Conservation (phyloP, 1,284 basidiomycete species). For the Cutaneotrichosporon sp. region DNA sequence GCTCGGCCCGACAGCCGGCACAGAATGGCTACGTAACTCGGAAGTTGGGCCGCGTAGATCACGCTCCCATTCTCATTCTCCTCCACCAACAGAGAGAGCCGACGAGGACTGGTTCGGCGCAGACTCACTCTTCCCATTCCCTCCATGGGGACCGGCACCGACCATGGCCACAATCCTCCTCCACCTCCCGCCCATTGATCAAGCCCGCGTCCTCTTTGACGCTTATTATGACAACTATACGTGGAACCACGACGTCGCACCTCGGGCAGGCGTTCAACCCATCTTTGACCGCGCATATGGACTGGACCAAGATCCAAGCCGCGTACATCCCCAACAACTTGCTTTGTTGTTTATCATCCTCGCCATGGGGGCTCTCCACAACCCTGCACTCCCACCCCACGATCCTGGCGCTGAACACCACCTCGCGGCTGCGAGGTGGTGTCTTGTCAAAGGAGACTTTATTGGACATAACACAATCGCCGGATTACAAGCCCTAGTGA, state of each 20-base stretch:
- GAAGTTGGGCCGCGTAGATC: conserved; percentile 20
- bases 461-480: conserved; percentile 42
- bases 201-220: conserved; percentile 35
- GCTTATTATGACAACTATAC: conserved; percentile 38
- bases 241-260: conserved; percentile 40
- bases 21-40: conserved; percentile 42
- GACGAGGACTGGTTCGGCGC: conserved; percentile 12
- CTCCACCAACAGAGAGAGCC: not conserved
- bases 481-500: conserved; percentile 38
- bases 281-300: conserved; percentile 32
- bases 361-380: conserved; percentile 44
- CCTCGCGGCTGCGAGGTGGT: conserved; percentile 33
- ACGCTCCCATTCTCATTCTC: not conserved
- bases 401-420: conserved; percentile 40
- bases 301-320: not conserved
- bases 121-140: conserved; percentile 22
- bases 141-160: conserved; percentile 19
- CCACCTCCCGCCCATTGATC: conserved; percentile 33
- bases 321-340: conserved; percentile 37
- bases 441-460: conserved; percentile 43
- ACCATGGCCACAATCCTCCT: conserved; percentile 23
- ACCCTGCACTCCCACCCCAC: conserved; percentile 42
- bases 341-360: conserved; percentile 41
- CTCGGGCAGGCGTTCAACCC: conserved; percentile 32
- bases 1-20: conserved; percentile 41